Evolutionary conservation across 2,329 filamentous ascomycete genomes (phyloP).

Genomic region (Pseudogymnoascus pannorum): DNA sequence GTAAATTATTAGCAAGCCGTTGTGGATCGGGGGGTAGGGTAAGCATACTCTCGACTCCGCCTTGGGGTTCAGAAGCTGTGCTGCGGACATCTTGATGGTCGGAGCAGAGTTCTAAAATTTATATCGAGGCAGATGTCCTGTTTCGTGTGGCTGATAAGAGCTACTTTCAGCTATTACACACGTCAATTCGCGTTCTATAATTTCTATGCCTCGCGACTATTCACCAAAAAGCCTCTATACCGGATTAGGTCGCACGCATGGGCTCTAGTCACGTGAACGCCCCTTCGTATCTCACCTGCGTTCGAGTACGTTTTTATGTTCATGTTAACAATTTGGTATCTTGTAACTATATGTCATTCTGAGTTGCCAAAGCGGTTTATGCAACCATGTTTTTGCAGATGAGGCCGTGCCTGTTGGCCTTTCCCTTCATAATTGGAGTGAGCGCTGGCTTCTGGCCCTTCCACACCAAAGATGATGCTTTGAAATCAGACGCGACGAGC

Average conservation of each 20-base stretch:
- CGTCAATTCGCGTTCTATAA: conserved; percentile 10
- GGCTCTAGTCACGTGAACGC: neutral
- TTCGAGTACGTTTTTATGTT: neutral
- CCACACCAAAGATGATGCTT: conserved; percentile 16
- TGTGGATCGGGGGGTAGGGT: conserved; percentile 17
- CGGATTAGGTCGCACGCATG: conserved; percentile 1
- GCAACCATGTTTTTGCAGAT: neutral
- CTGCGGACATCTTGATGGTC: conserved; percentile 70
- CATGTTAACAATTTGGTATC: neutral
- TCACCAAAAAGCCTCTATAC: conserved; percentile 9
- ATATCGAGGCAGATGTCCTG: conserved; percentile 13
- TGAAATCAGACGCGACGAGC: conserved; percentile 16
- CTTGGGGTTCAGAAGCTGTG: conserved; percentile 97
- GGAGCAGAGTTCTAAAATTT: conserved; percentile 13
- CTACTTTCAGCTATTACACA: conserved; percentile 4
- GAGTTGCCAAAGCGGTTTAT: neutral
- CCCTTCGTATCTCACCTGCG: neutral
- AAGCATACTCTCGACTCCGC: conserved; percentile 84
- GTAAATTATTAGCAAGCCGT: conserved; percentile 27
- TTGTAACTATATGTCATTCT: neutral
- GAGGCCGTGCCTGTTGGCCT: conserved; percentile 16
- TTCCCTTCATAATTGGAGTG: conserved; percentile 17
- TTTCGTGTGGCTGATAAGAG: conserved; percentile 7
- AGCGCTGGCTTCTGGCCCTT: conserved; percentile 26
- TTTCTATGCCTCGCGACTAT: conserved; percentile 10